A percentile compares a stretch with the other conserved stretches of the same genome.
These are phyloP conservation scores for Vigna nakashimae DNA, from an alignment of 306 rosid genomes.

Conservation along the genomic window DNA sequence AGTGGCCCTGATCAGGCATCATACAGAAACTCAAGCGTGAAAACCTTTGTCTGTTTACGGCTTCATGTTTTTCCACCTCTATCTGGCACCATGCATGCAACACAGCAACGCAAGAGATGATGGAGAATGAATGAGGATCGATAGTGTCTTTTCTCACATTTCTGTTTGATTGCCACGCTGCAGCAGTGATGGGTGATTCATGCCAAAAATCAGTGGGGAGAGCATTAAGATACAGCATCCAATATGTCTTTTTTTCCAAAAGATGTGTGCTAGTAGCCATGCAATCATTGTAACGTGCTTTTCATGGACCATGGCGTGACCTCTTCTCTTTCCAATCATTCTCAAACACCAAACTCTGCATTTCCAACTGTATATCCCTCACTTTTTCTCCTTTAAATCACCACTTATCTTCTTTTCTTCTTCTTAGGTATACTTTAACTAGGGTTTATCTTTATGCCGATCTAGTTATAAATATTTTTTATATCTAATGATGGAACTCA, in stretches of 20 bases:
- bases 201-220: slow-evolving; percentile 51
- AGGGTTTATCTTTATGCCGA: too few relatives aligned
- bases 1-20: neutral
- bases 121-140: slow-evolving; percentile 17
- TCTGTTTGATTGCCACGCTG: neutral
- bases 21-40: neutral
- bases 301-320: neutral
- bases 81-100: neutral
- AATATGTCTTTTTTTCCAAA: neutral
- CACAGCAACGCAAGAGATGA: too few relatives aligned
- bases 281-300: slow-evolving; percentile 42
- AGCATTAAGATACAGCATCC: slow-evolving; percentile 49
- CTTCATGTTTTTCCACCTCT: neutral
- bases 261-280: slow-evolving; percentile 1
- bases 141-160: neutral
- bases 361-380: too few relatives aligned
- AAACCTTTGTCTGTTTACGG: neutral
- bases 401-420: too few relatives aligned
- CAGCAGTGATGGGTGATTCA: neutral
- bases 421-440: too few relatives aligned
- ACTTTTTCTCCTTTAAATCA: too few relatives aligned
- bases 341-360: neutral
- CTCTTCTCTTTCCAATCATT: neutral
- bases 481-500: too few relatives aligned
- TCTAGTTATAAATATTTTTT: too few relatives aligned